phyloP scores from a whole-genome alignment of 129 eudicot species.

The Saussurea involucrata region DNA sequence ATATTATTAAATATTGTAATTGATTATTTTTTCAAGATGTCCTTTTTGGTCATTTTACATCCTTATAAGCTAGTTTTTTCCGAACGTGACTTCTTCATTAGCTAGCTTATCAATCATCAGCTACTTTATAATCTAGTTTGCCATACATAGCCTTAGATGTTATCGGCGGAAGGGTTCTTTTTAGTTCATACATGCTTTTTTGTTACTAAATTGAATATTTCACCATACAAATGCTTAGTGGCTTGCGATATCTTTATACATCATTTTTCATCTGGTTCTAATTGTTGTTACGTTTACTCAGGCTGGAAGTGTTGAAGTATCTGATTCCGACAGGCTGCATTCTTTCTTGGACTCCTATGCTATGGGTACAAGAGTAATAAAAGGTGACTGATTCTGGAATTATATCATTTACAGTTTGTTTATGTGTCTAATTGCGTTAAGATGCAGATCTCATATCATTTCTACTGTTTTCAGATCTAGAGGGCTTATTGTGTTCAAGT shows the following conservation, averaged over 20 bases:
- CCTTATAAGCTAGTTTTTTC: too few species aligned
- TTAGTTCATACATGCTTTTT: background rate
- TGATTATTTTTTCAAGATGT: too few species aligned
- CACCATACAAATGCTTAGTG: background rate
- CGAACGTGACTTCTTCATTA: too few species aligned
- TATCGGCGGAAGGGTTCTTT: background rate
- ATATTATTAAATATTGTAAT: too few species aligned
- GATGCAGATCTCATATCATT: slow-evolving; percentile 4
- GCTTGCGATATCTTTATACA: background rate
- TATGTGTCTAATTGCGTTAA: background rate
- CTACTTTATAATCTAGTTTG: too few species aligned
- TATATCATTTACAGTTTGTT: background rate
- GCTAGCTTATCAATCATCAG: too few species aligned
- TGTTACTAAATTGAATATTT: background rate
- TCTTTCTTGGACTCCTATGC: slow-evolving; percentile 62
- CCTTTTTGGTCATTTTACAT: too few species aligned
- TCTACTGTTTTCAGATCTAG: slow-evolving; percentile 43
- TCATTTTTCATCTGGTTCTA: background rate
- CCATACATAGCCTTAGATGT: too few species aligned
- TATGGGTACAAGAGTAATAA: slow-evolving; percentile 54
- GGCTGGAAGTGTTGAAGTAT: slow-evolving; percentile 56
- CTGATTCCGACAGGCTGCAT: slow-evolving; percentile 53
- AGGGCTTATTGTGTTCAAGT: slow-evolving; percentile 48
- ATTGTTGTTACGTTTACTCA: slow-evolving; percentile 30
- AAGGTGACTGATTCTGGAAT: slow-evolving; percentile 32